phyloP scores from a whole-genome alignment of 140 eudicot genomes.

The Anethum foeniculum region DNA sequence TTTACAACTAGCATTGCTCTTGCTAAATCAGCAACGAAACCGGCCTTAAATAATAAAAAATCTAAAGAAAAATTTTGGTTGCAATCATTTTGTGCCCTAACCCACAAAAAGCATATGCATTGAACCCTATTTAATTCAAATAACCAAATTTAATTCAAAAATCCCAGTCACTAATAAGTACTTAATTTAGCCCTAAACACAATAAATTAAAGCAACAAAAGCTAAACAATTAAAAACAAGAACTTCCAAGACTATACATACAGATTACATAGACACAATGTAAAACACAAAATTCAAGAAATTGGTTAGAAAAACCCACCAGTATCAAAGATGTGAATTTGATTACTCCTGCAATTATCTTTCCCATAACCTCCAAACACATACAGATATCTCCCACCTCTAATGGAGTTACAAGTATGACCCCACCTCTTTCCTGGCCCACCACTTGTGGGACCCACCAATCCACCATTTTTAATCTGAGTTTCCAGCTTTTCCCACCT shows the following conservation, averaged over 20 bases:
- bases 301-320: slow-evolving; percentile 27
- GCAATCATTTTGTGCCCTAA: not conserved
- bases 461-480: slow-evolving; percentile 18
- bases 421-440: slow-evolving; percentile 99
- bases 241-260: not conserved
- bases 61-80: not conserved
- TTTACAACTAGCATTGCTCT: not conserved
- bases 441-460: slow-evolving; percentile 17
- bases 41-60: not conserved
- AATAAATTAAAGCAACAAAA: not conserved
- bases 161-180: not conserved
- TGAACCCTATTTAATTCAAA: not conserved
- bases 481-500: slow-evolving; percentile 68
- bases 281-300: not conserved
- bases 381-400: slow-evolving; percentile 76
- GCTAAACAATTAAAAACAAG: not conserved
- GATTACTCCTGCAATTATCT: slow-evolving; percentile 74
- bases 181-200: not conserved
- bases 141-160: not conserved
- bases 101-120: not conserved
- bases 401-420: slow-evolving; percentile 88
- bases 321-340: slow-evolving; percentile 71
- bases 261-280: not conserved
- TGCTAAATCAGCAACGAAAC: not conserved
- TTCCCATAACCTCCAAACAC: slow-evolving; percentile 95